Conservation (phyloP, 495 filamentous ascomycete species). For the Aspergillus olivimuriae region DNA sequence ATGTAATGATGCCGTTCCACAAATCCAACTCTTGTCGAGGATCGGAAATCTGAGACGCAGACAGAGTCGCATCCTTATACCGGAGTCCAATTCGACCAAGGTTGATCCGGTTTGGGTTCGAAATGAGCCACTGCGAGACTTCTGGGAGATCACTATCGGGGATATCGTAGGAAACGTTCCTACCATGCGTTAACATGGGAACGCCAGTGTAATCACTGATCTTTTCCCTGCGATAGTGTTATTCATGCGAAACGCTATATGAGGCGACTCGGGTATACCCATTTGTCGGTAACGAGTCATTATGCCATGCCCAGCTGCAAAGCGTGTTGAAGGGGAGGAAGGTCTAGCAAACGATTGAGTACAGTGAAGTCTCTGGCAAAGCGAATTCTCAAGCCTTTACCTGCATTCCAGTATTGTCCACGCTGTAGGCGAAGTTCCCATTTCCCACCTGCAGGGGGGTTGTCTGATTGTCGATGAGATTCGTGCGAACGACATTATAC, state of each 20-base stretch:
- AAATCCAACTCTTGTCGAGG: slow-evolving; percentile 11
- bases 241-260: background rate
- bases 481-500: slow-evolving; percentile 13
- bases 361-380: too few relatives aligned
- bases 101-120: slow-evolving; percentile 15
- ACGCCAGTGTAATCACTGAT: slow-evolving; percentile 9
- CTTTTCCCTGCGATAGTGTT: background rate
- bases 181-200: slow-evolving; percentile 7
- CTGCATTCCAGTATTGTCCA: slow-evolving; percentile 16
- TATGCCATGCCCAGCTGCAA: slow-evolving; percentile 16
- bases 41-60: slow-evolving; percentile 1
- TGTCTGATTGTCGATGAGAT: slow-evolving; percentile 10
- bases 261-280: too few relatives aligned
- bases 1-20: slow-evolving; percentile 11
- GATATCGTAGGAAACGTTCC: slow-evolving; percentile 15
- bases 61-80: slow-evolving; percentile 3
- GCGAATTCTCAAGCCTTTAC: too few relatives aligned
- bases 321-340: slow-evolving; percentile 15
- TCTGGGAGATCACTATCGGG: slow-evolving; percentile 9
- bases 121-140: slow-evolving; percentile 12
- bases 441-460: slow-evolving; percentile 15
- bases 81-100: slow-evolving; percentile 9
- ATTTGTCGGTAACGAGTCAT: slow-evolving; percentile 10
- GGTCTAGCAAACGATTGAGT: slow-evolving; percentile 1
- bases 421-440: slow-evolving; percentile 13